Percentiles rank a stretch among this genome's conserved stretches.
These are phyloP conservation scores for Aspergillus calidoustus DNA, from an alignment of 2,329 filamentous ascomycete species.

Conservation along the genomic window DNA sequence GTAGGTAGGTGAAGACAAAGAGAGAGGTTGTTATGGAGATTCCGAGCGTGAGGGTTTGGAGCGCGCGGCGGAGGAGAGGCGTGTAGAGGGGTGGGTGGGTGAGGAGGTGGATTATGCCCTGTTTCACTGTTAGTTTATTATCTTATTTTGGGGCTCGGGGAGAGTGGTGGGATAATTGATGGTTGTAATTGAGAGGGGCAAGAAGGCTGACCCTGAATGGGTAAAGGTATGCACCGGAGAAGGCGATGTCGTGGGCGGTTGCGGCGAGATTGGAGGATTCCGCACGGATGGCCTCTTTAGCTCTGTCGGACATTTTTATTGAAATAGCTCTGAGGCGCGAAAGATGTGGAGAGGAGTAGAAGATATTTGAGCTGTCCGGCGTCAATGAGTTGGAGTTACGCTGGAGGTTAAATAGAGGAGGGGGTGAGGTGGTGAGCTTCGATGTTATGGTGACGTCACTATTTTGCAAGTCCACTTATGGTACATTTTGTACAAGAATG, in stretches of 20 bases:
- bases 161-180: too few species aligned
- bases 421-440: too few species aligned
- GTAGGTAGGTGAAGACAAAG: conserved; percentile 86
- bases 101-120: conserved; percentile 66
- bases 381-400: neutral
- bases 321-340: neutral
- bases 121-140: conserved; percentile 2
- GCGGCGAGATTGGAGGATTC: conserved; percentile 71
- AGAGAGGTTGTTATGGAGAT: conserved; percentile 74
- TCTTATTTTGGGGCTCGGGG: neutral
- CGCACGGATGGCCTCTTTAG: conserved; percentile 65
- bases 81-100: conserved; percentile 63
- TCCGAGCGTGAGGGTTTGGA: conserved; percentile 70
- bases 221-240: conserved; percentile 81
- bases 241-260: conserved; percentile 70
- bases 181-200: neutral
- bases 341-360: neutral
- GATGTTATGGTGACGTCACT: neutral
- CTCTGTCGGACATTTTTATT: conserved; percentile 50
- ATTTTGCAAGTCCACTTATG: neutral
- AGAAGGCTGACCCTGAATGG: conserved; percentile 67
- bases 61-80: conserved; percentile 61
- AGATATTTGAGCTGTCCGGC: neutral
- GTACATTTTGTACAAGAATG: neutral
- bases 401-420: too few species aligned